phyloP scores from a whole-genome alignment of 2,329 filamentous ascomycete genomes.

The Colletotrichum echinochloae region DNA sequence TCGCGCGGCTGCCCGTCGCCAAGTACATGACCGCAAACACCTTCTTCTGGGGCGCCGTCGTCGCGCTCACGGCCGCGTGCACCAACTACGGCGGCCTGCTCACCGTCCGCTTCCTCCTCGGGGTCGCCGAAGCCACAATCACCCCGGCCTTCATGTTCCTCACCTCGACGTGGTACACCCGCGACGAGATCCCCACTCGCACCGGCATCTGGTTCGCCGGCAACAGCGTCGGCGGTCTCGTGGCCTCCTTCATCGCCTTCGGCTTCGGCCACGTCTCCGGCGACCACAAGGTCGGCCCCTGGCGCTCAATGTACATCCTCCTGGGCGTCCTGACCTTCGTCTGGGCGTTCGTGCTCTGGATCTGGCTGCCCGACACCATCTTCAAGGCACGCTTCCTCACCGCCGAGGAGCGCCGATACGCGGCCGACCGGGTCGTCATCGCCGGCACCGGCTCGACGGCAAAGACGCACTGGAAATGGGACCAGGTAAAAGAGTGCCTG shows the following conservation, averaged over 20 bases:
- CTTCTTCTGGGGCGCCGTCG: constrained; percentile 62
- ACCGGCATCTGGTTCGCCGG: constrained; percentile 69
- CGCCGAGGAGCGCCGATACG: constrained; percentile 62
- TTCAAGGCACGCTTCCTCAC: constrained; percentile 69
- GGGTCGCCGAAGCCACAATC: constrained; percentile 66
- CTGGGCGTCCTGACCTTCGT: constrained; percentile 64
- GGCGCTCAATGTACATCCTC: constrained; percentile 70
- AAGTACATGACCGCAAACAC: constrained; percentile 62
- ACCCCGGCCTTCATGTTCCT: constrained; percentile 68
- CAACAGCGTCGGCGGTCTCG: constrained; percentile 61
- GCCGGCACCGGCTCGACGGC: constrained; percentile 65
- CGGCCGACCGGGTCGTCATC: constrained; percentile 59
- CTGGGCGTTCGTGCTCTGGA: constrained; percentile 61
- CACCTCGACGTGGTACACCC: constrained; percentile 67
- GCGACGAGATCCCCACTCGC: constrained; percentile 65
- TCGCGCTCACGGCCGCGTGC: constrained; percentile 59
- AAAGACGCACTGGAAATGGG: constrained; percentile 60
- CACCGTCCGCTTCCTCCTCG: constrained; percentile 64
- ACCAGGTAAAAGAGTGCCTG: constrained; percentile 66
- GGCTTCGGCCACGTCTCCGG: constrained; percentile 66
- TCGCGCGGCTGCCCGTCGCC: constrained; percentile 60
- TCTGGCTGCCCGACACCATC: constrained; percentile 65
- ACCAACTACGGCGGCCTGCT: constrained; percentile 62
- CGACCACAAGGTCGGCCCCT: constrained; percentile 57
- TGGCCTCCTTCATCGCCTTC: constrained; percentile 65